Evolutionary conservation across 441 rosid species (phyloP), one percentile per base, ranked within the genome.

Genomic region (Lepidium campestre): DNA sequence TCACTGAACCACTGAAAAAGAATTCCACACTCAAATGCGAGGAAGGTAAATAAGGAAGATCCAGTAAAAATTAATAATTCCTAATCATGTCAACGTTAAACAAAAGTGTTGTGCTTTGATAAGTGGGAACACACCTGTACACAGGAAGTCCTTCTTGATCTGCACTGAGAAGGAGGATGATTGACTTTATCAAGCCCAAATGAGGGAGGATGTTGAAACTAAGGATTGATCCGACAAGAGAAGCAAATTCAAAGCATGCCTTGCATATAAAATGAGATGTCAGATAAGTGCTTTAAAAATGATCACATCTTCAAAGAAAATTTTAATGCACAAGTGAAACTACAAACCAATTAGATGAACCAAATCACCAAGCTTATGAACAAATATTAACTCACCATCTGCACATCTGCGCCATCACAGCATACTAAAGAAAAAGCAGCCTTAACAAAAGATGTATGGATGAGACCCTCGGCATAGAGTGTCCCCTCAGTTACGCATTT

Each of bases 201-300:
- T 81, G 80, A 68, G 97, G 98, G 73, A 91, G 80, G 65, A 84
- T 76, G 72, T 86, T 87, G 78, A 74, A 79, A 76, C 78, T 82
- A 65, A 83, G 71, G 66, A 85, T 85, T 22, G 99, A 90, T 74
- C 80, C 88, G 29, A 82, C 72, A 66, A 88, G 78, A 55, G 93
- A 79, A 63, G 88, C 93, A 57, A 91, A 90, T 77, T 95, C 98
- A 77, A 92, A 88, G 81, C 96, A 90, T 55, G 97, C 99, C 99
- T 95, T 79, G 80, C 78, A 85, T 70, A 86, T 71, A 81, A 82
- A 61, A 74, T 65, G 39, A 79, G 65, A 35, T 57, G 77, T 88
- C 81, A 91, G 84, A 78, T 64, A 77, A 78, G 44, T 25, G 62
- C 68, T 48, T 47, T 46, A 65, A 65, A 76, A 64, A 46, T 41